Evolutionary conservation across 2,329 filamentous ascomycete species (phyloP), one percentile per base, ranked within the genome.

Genomic region (Lecanicillium sp.): DNA sequence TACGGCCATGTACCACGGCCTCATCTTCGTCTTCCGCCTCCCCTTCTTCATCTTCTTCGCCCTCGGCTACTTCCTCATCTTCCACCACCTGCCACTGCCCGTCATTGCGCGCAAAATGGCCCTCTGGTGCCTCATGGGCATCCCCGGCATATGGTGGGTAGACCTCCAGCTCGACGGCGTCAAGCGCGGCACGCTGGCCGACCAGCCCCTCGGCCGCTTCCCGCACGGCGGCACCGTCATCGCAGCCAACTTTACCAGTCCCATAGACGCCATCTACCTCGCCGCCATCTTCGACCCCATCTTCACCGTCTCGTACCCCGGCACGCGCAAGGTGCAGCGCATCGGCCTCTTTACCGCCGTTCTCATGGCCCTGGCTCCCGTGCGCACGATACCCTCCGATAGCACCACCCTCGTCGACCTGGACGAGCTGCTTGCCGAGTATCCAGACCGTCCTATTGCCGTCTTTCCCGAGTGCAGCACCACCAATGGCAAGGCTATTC

Each of bases 111-210:
- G 87, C 54, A 96, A 96, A 64, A 78, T 85, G 11, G 78, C 87
- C 35, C 66, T 96, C 38, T 96, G 92, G 90, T 75, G 79, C 44
- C 75, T 96, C 48, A 75, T 98, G 50, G 83, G 80, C 28, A 83
- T 94, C 43, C 87, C 89, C 0, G 90, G 92, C 19, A 85, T 98
- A 42, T 96, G 89, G 88, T 96, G 90, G 90, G 82, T 95, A 41
- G 92, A 98, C 62, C 69, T 98, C n/a, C 90, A 95, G 60, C 86
- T 98, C 48, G 92, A 98, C 58, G 90, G 90, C 42, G 92, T 98
- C 38, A 89, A 86, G 63, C 85, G 88, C 64, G 92, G 92, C 65
- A 89, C 83, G 18, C 70, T 94, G 22, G 80, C 83, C 33, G 80
- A 83, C 53, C 80, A 88, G 51, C 80, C 83, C 29, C 67, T 72